Conservation (phyloP, 2,329 filamentous ascomycete species). For the Xylariaceae sp. region DNA sequence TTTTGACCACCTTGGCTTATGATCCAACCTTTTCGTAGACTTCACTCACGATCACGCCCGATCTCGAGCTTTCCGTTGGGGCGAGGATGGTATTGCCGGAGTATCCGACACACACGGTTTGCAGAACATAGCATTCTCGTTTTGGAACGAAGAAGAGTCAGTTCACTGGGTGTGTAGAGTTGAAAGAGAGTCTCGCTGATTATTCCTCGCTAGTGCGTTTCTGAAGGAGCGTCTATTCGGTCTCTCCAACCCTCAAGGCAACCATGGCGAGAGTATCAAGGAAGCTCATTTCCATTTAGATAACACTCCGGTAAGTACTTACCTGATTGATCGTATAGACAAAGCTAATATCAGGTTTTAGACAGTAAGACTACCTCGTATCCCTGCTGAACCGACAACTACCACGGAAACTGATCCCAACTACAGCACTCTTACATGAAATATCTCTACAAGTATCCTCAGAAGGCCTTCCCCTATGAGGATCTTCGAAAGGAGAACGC, state of each 20-base stretch:
- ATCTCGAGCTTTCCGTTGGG: conserved; percentile 88
- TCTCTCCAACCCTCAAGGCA: conserved; percentile 92
- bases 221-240: conserved; percentile 95
- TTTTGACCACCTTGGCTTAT: conserved; percentile 25
- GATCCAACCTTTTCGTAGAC: conserved; percentile 50
- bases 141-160: conserved; percentile 97
- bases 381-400: background rate
- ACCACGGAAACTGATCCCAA: conserved; percentile 13
- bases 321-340: background rate
- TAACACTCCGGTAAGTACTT: conserved; percentile 69
- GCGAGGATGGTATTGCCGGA: conserved; percentile 94
- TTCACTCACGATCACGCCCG: conserved; percentile 92
- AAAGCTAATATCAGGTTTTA: conserved; percentile 17
- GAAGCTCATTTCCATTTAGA: conserved; percentile 96
- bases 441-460: conserved; percentile 95
- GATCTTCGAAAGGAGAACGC: conserved; percentile 83
- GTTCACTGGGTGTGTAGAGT: conserved; percentile 16
- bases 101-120: conserved; percentile 87
- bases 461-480: conserved; percentile 87
- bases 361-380: conserved; percentile 16
- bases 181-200: conserved; percentile 30
- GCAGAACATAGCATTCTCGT: conserved; percentile 91
- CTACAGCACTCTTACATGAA: conserved; percentile 97
- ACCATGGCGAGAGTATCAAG: conserved; percentile 96
- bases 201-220: conserved; percentile 64